These are phyloP conservation scores for Chaetomium olivaceum DNA, from an alignment of 2,329 filamentous ascomycete species.

Conservation along the genomic window DNA sequence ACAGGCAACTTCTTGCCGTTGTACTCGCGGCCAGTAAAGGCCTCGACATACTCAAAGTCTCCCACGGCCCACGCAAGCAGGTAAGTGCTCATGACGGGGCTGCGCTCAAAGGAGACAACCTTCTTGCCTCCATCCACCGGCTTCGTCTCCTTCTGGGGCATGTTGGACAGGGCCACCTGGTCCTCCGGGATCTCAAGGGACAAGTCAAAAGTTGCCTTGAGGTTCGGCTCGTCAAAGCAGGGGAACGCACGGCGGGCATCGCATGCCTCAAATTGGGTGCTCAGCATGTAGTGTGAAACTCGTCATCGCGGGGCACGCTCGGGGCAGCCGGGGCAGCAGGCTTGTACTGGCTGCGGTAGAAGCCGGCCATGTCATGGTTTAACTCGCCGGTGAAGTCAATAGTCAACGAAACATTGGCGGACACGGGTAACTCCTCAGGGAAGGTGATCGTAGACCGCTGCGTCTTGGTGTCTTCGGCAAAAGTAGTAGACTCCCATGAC, in stretches of 20 bases:
- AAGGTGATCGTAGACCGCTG: slow-evolving; percentile 83
- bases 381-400: slow-evolving; percentile 70
- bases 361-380: slow-evolving; percentile 96
- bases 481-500: slow-evolving; percentile 61
- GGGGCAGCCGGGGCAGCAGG: slow-evolving; percentile 68
- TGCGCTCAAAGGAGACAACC: slow-evolving; percentile 75
- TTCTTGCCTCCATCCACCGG: slow-evolving; percentile 65
- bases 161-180: slow-evolving; percentile 89
- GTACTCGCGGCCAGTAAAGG: slow-evolving; percentile 84
- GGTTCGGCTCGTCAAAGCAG: slow-evolving; percentile 96
- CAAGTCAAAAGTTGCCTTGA: slow-evolving; percentile 95
- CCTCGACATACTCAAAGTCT: slow-evolving; percentile 96
- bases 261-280: slow-evolving; percentile 96
- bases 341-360: slow-evolving; percentile 86
- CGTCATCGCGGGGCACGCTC: slow-evolving; percentile 73
- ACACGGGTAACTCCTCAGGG: slow-evolving; percentile 63
- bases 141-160: slow-evolving; percentile 77
- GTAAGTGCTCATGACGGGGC: slow-evolving; percentile 89
- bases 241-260: slow-evolving; percentile 94
- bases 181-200: slow-evolving; percentile 87
- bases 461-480: slow-evolving; percentile 78
- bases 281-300: slow-evolving; percentile 75
- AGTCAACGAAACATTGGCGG: slow-evolving; percentile 63
- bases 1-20: slow-evolving; percentile 89
- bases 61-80: slow-evolving; percentile 92